Evolutionary conservation across 768 basidiomycete species (phyloP).

Genomic region (Lentinula boryana): DNA sequence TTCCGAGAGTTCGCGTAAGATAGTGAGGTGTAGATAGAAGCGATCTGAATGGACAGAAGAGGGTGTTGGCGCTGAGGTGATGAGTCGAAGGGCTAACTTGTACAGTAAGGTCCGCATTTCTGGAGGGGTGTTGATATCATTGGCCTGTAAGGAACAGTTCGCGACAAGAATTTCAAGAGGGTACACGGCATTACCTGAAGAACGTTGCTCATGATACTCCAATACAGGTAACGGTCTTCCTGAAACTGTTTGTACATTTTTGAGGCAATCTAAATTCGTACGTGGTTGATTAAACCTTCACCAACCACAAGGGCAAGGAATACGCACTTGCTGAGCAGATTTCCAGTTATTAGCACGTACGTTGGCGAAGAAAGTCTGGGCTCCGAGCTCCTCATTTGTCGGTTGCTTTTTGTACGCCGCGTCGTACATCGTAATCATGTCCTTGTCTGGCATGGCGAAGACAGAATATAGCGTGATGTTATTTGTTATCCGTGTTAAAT

Average conservation of each 20-base stretch:
- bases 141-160: slow-evolving; percentile 43
- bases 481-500: neutral
- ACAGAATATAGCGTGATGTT: neutral
- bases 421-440: slow-evolving; percentile 81
- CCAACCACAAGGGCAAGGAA: neutral
- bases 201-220: slow-evolving; percentile 75
- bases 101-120: slow-evolving; percentile 63
- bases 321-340: slow-evolving; percentile 70
- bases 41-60: slow-evolving; percentile 67
- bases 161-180: neutral
- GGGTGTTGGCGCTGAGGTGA: slow-evolving; percentile 57
- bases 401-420: slow-evolving; percentile 82
- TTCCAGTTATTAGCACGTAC: slow-evolving; percentile 80
- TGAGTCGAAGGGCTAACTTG: slow-evolving; percentile 71
- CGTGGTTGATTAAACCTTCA: neutral
- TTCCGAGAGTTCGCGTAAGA: slow-evolving; percentile 63
- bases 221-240: slow-evolving; percentile 75
- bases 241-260: slow-evolving; percentile 83
- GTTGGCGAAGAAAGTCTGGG: slow-evolving; percentile 83
- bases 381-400: slow-evolving; percentile 74
- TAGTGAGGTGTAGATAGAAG: slow-evolving; percentile 67
- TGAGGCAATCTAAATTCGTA: slow-evolving; percentile 54
- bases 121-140: slow-evolving; percentile 54
- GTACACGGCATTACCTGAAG: slow-evolving; percentile 51
- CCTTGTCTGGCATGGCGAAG: slow-evolving; percentile 43